These are phyloP conservation scores for Monilinia aucupariae DNA, from an alignment of 2,329 filamentous ascomycete genomes.

Conservation along the genomic window DNA sequence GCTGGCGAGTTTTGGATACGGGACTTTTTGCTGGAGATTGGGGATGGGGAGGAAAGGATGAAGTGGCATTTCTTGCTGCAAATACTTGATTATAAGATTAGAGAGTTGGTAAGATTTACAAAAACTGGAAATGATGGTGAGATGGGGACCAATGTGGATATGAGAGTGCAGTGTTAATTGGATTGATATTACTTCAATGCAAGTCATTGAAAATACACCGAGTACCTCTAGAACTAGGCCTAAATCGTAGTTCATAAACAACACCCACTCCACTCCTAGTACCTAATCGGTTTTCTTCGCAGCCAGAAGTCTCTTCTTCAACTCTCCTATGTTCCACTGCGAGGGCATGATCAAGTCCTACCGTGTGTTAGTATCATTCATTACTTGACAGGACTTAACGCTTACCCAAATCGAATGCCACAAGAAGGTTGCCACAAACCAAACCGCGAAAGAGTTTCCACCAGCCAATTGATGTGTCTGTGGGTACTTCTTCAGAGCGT, in stretches of 20 bases:
- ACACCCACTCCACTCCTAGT: background rate
- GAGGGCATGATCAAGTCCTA: constrained; percentile 15
- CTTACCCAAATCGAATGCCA: constrained; percentile 22
- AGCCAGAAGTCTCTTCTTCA: constrained; percentile 17
- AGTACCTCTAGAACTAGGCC: background rate
- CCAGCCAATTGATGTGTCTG: constrained; percentile 25
- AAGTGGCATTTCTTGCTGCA: no score
- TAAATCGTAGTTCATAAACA: background rate
- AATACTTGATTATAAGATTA: no score
- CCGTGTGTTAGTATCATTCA: background rate
- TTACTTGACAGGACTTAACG: background rate
- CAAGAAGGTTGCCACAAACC: constrained; percentile 23
- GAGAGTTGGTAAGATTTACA: no score
- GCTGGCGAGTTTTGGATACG: no score
- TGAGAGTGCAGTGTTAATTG: no score
- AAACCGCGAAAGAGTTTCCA: constrained; percentile 18
- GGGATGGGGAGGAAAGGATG: no score
- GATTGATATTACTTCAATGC: no score
- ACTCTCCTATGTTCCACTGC: background rate
- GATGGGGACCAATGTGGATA: no score
- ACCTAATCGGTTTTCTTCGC: constrained; percentile 11
- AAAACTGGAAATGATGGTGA: no score
- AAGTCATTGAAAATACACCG: background rate
- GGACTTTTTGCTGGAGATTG: no score
- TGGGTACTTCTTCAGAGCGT: constrained; percentile 25